Base-by-base conservation (phyloP, 768 basidiomycete species). In the Tricholoma bakamatsutake region DNA sequence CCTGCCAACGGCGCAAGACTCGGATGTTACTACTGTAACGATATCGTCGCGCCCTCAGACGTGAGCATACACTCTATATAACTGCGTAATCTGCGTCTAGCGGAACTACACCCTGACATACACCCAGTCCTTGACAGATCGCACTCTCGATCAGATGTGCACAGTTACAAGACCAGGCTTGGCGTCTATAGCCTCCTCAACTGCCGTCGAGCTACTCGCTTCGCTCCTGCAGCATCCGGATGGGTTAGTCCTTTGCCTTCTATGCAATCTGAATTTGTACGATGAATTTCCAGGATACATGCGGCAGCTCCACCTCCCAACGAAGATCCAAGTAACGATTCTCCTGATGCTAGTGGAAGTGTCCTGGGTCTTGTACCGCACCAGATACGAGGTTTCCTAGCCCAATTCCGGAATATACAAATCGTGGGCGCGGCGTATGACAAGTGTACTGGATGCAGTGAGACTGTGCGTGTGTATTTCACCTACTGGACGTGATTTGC, bases 11-110 rank as follows among this genome's bases (percentile, higher is more conserved):
- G 60, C 12, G 58, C 73, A 28, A 71, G 72, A 2, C 73, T 99
- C 31, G 96, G 97, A 3, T 99, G 97, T 66, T 98, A 99, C 68
- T 99, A 93, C 67, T 99, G 97, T 71, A 98, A 98, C 63, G 97
- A 99, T 61, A 90, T 98, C 55, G 94, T 98, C 37, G 97, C 96
- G 0, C 95, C 97, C 7, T 83, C 89, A 15, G 95, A 99, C 68
- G 95, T 96, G 57, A 47, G 74, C 65, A 10, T 27, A 42, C 37
- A 47, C 46, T 55, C 56, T 52, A 8, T n/a, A 47, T 17, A n/a
- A 27, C 34, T 12, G 18, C n/a, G 48, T 37, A 34, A 11, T 17
- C 5, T 28, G 7, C 39, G 45, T 33, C 21, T 24, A 54, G 4
- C 11, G 6, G 33, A n/a, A 42, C 17, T 43, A 4, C 10, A 43